A percentile compares a stretch with the other conserved stretches of the same genome.
Conservation (phyloP, 768 basidiomycete species). For the Sistotremastrum niveocremeum region DNA sequence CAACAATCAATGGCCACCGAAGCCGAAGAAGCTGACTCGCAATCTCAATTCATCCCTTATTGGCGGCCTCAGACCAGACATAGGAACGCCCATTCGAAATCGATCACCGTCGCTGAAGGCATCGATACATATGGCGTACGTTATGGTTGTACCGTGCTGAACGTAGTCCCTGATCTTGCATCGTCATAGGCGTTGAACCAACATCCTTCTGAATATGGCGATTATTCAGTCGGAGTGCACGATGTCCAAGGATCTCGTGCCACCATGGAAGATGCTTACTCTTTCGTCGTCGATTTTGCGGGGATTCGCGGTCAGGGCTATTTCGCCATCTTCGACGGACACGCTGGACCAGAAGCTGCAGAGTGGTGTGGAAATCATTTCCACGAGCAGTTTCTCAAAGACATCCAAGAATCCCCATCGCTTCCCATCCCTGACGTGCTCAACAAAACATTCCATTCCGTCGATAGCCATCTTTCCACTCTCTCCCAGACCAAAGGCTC, state of each 20-base stretch:
- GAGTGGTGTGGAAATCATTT: conserved; percentile 98
- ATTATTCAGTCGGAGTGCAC: conserved; percentile 60
- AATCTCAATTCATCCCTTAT: background rate
- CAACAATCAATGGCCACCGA: no score
- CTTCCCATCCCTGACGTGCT: conserved; percentile 72
- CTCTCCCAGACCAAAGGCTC: conserved; percentile 81
- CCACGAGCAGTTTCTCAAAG: conserved; percentile 70
- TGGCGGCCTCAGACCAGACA: conserved; percentile 8
- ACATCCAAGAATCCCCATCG: conserved; percentile 46
- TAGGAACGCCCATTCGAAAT: conserved; percentile 63
- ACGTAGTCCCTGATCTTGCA: background rate
- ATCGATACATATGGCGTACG: conserved; percentile 67
- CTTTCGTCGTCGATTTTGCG: conserved; percentile 90
- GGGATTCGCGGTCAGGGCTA: conserved; percentile 90
- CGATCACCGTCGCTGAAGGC: conserved; percentile 62
- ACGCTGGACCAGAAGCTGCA: conserved; percentile 96
- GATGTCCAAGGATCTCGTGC: conserved; percentile 85
- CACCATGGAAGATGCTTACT: conserved; percentile 96
- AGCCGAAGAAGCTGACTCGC: no score
- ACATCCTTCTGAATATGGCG: conserved; percentile 51
- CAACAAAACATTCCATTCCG: conserved; percentile 88
- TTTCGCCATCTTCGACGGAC: conserved; percentile 97
- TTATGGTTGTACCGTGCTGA: conserved; percentile 3
- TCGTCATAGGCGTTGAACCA: conserved; percentile 51
- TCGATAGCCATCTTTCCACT: conserved; percentile 70